Base-by-base conservation (phyloP, 176 grass and related monocot species). In the Poa pratensis region DNA sequence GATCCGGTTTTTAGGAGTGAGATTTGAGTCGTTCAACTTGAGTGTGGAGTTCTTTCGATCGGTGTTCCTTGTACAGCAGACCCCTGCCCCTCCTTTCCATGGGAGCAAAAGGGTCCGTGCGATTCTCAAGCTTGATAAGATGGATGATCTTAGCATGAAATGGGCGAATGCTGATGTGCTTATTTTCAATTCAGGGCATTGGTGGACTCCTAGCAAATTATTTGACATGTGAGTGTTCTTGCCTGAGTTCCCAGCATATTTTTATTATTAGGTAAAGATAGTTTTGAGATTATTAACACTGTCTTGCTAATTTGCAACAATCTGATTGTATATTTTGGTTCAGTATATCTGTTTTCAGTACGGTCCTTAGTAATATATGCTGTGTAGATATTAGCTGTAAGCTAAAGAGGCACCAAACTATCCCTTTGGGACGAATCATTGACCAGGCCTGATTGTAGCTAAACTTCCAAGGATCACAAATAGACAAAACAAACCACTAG, bases 201-300 rank as follows among this genome's bases (percentile, higher is more conserved):
- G 96, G 96, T 99, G 96, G 96, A 99, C 91, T 43, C 90, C 93
- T 43, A 96, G 89, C 86, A 99, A 99, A 88, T 84, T 99, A 60
- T 99, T 96, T 89, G 96, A 99, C 66, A 89, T 99, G 96, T 99
- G 91, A 99, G 93, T 92, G 73, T 26, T 88, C 68, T 82, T 58
- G 6, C 27, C 88, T 22, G 24, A 79, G 46, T 77, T 34, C 1
- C 1, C 0, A 30, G 2, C 18, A 55, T 55, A 7, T 23, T 76
- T 45, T 84, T 20, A 84, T 82, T 15, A 50, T 76, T 20, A 22
- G 30, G 30, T 64, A 32, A n/a, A n/a, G n/a, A 50, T 74, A 48
- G 39, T 18, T 43, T 9, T 43, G 22, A 26, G 17, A 13, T 72
- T 15, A 24, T 27, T 61, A 30, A 22, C n/a, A 67, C 18, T 2